A percentile compares a stretch with the other conserved stretches of the same genome.
phyloP scores from a whole-genome alignment of 2,329 filamentous ascomycete species.

The Ascochyta clinopodiicola region DNA sequence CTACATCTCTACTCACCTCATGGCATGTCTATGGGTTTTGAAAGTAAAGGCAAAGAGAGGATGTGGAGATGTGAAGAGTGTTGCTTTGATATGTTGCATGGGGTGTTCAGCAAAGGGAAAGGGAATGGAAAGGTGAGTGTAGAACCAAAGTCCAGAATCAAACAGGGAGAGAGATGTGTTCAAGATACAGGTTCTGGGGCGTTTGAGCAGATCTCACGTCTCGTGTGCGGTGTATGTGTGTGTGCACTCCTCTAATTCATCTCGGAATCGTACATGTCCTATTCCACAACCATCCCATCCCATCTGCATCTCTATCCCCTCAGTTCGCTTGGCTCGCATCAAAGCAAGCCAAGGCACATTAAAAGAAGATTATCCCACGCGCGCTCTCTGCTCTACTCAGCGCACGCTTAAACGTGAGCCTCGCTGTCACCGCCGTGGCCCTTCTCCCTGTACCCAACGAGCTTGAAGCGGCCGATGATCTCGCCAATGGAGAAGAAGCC shows the following conservation, averaged over 20 bases:
- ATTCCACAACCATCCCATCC: not conserved
- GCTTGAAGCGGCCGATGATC: slow-evolving; percentile 94
- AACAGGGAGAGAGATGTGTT: slow-evolving; percentile 49
- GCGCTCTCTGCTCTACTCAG: too few relatives aligned
- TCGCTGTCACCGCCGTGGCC: slow-evolving; percentile 20
- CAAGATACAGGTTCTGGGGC: slow-evolving; percentile 37
- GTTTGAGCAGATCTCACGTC: slow-evolving; percentile 19
- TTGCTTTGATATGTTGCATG: not conserved
- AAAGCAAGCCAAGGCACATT: too few relatives aligned
- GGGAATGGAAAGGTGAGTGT: slow-evolving; percentile 20
- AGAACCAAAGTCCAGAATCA: slow-evolving; percentile 42
- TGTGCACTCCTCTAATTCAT: slow-evolving; percentile 22
- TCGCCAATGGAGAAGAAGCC: slow-evolving; percentile 98
- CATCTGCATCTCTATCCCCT: slow-evolving; percentile 1
- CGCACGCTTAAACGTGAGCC: slow-evolving; percentile 25
- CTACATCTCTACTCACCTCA: too few relatives aligned
- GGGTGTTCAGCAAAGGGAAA: slow-evolving; percentile 38
- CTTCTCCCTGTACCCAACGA: slow-evolving; percentile 77
- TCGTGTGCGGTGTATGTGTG: not conserved
- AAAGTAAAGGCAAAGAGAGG: too few relatives aligned
- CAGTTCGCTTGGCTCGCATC: not conserved
- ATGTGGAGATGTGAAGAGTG: too few relatives aligned
- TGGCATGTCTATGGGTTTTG: too few relatives aligned
- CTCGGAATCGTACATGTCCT: slow-evolving; percentile 31
- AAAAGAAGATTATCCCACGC: too few relatives aligned